phyloP scores from a whole-genome alignment of 768 basidiomycete species.

The Austroboletus eburneus region DNA sequence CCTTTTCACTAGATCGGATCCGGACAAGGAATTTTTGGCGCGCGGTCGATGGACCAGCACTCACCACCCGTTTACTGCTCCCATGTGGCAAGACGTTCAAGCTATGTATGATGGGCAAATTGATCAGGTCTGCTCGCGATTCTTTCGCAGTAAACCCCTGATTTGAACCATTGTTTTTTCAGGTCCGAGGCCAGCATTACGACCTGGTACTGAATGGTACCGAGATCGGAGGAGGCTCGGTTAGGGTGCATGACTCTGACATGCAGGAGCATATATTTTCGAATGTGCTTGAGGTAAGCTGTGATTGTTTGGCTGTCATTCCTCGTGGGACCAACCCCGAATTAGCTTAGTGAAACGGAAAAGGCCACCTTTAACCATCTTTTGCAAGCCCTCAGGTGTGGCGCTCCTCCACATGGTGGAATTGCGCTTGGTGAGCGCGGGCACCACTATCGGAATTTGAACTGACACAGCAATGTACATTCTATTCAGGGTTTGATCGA shows the following conservation, averaged over 20 bases:
- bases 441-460: constrained; percentile 6
- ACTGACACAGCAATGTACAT: constrained; percentile 4
- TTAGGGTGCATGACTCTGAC: constrained; percentile 82
- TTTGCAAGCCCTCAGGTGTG: constrained; percentile 79
- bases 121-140: constrained; percentile 41
- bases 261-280: constrained; percentile 84
- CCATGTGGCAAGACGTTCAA: constrained; percentile 85
- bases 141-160: neutral
- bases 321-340: constrained; percentile 12
- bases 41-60: constrained; percentile 88
- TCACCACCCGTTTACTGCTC: constrained; percentile 96
- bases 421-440: constrained; percentile 74
- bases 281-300: constrained; percentile 69
- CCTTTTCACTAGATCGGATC: constrained; percentile 80
- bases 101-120: constrained; percentile 69
- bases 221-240: constrained; percentile 92
- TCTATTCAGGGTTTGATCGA: constrained; percentile 77
- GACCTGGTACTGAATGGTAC: constrained; percentile 92
- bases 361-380: constrained; percentile 77
- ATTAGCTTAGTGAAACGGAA: constrained; percentile 70
- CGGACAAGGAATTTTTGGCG: constrained; percentile 83
- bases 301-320: constrained; percentile 2
- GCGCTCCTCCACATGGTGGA: constrained; percentile 94
- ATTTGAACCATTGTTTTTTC: constrained; percentile 9
- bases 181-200: constrained; percentile 95